Evolutionary conservation across 192 early-diverging fungal genomes (phyloP).

Genomic region (Coemansia guatemalensis): DNA sequence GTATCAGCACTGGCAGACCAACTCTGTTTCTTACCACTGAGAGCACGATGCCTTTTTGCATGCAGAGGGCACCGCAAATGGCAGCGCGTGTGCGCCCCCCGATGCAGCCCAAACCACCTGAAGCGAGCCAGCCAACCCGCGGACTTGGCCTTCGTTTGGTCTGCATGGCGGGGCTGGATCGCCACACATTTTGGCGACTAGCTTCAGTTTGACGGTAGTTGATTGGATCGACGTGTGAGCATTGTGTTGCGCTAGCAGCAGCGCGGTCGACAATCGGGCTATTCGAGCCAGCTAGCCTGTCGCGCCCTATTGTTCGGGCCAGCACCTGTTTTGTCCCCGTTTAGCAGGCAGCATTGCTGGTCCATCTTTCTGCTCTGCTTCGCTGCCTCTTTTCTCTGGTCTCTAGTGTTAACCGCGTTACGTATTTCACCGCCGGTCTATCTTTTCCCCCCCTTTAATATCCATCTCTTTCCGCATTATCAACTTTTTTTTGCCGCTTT

Average conservation of each 20-base stretch:
- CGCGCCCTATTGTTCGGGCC: too few relatives aligned
- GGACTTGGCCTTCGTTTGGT: neutral
- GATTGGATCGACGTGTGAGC: too few relatives aligned
- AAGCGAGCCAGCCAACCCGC: neutral
- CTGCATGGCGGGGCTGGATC: neutral
- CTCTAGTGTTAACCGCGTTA: too few relatives aligned
- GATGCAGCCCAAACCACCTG: too few relatives aligned
- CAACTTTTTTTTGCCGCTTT: neutral
- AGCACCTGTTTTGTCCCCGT: neutral
- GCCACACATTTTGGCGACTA: neutral
- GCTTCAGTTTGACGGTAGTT: neutral
- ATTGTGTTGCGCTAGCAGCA: too few relatives aligned
- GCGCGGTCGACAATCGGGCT: too few relatives aligned
- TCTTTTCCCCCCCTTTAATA: slow-evolving; percentile 2
- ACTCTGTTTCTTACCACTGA: too few relatives aligned
- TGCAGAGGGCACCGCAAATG: too few relatives aligned
- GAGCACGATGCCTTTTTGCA: too few relatives aligned
- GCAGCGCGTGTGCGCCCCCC: too few relatives aligned
- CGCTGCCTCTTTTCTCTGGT: neutral
- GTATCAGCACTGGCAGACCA: too few relatives aligned
- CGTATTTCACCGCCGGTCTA: neutral
- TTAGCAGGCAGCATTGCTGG: neutral
- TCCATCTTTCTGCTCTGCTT: neutral
- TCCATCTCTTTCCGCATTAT: neutral
- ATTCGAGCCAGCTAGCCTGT: too few relatives aligned